A percentile compares a stretch with the other conserved stretches of the same genome.
Conservation (phyloP, 2,329 filamentous ascomycete species). For the Pseudomassariella vexata region DNA sequence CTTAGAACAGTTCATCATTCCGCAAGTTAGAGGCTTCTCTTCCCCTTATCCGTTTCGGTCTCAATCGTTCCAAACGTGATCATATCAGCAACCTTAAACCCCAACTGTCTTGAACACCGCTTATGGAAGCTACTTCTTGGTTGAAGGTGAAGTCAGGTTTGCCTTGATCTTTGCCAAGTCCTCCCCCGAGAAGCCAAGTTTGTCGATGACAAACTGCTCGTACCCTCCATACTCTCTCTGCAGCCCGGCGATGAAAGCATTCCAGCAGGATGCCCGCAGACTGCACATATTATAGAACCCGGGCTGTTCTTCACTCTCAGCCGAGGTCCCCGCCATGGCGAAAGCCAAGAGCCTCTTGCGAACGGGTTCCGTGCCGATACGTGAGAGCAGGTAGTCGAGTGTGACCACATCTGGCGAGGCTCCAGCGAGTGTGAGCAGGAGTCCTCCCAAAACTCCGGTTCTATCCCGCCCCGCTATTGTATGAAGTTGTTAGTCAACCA, state of each 20-base stretch:
- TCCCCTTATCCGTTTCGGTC: too few relatives aligned
- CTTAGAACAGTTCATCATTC: too few relatives aligned
- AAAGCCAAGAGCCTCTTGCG: conserved; percentile 40
- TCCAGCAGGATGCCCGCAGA: conserved; percentile 37
- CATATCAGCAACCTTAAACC: too few relatives aligned
- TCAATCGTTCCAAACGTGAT: too few relatives aligned
- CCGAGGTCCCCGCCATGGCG: conserved; percentile 30
- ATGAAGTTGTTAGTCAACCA: too few relatives aligned
- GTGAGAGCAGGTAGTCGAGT: conserved; percentile 48
- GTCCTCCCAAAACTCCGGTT: conserved; percentile 44
- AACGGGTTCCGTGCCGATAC: conserved; percentile 46
- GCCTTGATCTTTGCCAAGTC: conserved; percentile 41
- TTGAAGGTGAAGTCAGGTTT: conserved; percentile 32
- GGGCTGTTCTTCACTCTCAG: conserved; percentile 31
- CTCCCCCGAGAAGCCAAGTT: conserved; percentile 37
- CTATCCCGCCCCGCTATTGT: conserved; percentile 45
- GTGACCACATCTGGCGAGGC: conserved; percentile 33
- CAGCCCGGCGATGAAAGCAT: conserved; percentile 38
- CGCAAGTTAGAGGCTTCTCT: too few relatives aligned
- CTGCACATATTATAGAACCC: conserved; percentile 44
- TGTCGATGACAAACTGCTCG: conserved; percentile 38
- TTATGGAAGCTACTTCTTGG: too few relatives aligned
- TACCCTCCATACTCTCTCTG: conserved; percentile 40
- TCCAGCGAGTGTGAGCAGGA: conserved; percentile 46
- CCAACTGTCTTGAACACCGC: too few relatives aligned